Base-by-base conservation (phyloP, 1,284 basidiomycete species). In the Cystobasidiaceae sp. region DNA sequence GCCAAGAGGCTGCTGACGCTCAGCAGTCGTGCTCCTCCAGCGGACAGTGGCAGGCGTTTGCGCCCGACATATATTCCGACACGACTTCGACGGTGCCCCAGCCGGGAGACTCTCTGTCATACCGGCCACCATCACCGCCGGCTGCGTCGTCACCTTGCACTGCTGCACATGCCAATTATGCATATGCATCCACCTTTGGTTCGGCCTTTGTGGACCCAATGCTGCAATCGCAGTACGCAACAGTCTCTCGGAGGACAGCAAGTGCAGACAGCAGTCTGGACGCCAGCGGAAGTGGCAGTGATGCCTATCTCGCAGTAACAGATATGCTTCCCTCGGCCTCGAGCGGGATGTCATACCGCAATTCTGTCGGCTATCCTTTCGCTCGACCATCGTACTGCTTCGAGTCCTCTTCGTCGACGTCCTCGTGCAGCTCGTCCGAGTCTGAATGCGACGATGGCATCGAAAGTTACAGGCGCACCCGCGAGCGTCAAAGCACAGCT, bases 101-200 rank as follows among this genome's bases (percentile, higher is more conserved):
- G 8, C 33, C 43, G 6, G 28, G 33, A 7, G 44, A 46, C n/a
- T 2, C 21, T 6, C 7, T 48, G 3, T 27, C 52, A 0, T 28
- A 33, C 27, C 27, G 41, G 1, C 51, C 61, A 17, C 50, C 60
- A 17, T 63, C 60, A 27, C 51, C 61, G 5, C 51, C 52, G 34
- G 27, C 51, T 5, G 19, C 51, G 27, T 64, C 61, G 7, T 48
- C 61, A 21, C 52, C 51, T 19, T 28, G 49, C 3, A 46, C 61
- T 23, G 50, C 49, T 15, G 41, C 61, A 5, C 39, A 55, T 45
- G 52, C 44, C 6, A 27, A 45, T 23, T 62, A 34, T 32, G 60
- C 60, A 13, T 62, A 62, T 54, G 60, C 60, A 28, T 33, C 34
- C 25, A 54, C 50, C 3, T 37, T 54, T 37, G 54, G 39, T 11